Conservation (phyloP, 2,329 filamentous ascomycete genomes). For the Calonectria multiphialidica region DNA sequence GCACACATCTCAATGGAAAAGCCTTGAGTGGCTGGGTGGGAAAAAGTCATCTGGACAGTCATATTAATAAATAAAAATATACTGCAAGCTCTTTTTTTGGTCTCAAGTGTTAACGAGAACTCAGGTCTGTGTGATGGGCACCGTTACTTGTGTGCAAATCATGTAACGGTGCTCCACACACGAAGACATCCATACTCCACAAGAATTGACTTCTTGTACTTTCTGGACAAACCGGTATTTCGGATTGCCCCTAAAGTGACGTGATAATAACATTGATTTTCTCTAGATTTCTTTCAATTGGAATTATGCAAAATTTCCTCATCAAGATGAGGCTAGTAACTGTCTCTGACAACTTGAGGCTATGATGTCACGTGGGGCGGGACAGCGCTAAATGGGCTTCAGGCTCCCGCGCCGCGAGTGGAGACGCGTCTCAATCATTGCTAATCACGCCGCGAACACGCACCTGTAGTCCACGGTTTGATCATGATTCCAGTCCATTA, state of each 20-base stretch:
- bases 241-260: neutral
- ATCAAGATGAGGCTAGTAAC: neutral
- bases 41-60: too few relatives aligned
- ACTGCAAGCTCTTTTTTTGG: neutral
- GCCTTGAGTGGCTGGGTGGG: too few relatives aligned
- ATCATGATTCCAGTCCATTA: neutral
- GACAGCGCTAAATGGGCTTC: neutral
- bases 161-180: neutral
- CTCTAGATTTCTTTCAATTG: neutral
- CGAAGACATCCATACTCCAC: too few relatives aligned
- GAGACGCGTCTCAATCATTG: conserved; percentile 33
- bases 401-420: conserved; percentile 35
- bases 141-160: neutral
- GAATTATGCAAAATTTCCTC: neutral
- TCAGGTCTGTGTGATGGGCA: too few relatives aligned
- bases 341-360: neutral
- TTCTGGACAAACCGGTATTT: too few relatives aligned
- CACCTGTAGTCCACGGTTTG: neutral
- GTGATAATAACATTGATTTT: neutral
- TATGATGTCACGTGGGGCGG: conserved; percentile 10
- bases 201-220: too few relatives aligned
- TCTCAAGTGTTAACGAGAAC: too few relatives aligned
- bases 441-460: conserved; percentile 3
- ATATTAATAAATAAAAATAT: too few relatives aligned
- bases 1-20: too few relatives aligned